Evolutionary conservation across 495 filamentous ascomycete genomes (phyloP), one percentile per base, ranked within the genome.

Genomic region (Lophium mytilinum): DNA sequence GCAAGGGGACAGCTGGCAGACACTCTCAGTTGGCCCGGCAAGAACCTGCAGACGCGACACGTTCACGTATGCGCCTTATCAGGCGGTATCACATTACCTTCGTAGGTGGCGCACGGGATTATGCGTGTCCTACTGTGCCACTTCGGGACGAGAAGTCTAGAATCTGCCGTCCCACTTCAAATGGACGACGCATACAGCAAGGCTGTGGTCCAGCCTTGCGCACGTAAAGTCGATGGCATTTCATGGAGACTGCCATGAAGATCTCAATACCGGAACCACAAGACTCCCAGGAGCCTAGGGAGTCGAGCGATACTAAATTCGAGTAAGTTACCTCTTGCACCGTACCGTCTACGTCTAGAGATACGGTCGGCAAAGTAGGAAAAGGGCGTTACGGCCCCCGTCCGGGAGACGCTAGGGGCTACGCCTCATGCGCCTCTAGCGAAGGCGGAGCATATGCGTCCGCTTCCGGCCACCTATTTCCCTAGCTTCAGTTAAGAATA

Each of bases 251-350:
- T 39, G 10, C 5, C 36, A n/a, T 24, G 33, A 39, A 45, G 51
- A 1, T 51, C 37, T 43, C 43, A 37, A 50, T 34, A 52, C 19
- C 19, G 17, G 1, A 19, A 57, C 17, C 14, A 21, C 3, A 56
- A 47, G 36, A 56, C 41, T 55, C 35, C 52, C 37, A 52, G 36
- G 48, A 52, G 19, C 51, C 8, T 51, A 12, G 47, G 19, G 48
- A 57, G 9, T 57, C 35, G 47, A 41, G 43, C 17, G 55, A 57
- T 51, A 51, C 55, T 36, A 57, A 57, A 30, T 41, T 51, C 47
- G 9, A 24, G 14, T 42, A 51, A 36, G 14, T 17, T 57, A 48
- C 1, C 9, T 37, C 42, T 36, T 48, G 11, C 30, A 54, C 17
- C 10, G 41, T 37, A 55, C 4, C 8, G 40, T 35, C 40, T 1